Conservation (phyloP, 2,329 filamentous ascomycete species). For the Didymella glomerata region DNA sequence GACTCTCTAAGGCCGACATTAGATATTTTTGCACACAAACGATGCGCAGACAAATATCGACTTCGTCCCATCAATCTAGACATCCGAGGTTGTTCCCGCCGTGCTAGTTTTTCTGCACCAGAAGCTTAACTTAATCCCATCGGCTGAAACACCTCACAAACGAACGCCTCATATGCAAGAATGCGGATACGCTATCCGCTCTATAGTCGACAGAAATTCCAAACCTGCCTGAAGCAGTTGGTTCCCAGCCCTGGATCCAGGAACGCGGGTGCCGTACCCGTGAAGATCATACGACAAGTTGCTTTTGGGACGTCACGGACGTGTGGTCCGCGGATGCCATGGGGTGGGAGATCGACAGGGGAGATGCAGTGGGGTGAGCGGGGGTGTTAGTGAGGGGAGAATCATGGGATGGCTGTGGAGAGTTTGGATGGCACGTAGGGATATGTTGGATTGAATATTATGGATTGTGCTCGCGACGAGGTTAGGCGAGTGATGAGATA, state of each 20-base stretch:
- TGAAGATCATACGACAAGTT: not conserved
- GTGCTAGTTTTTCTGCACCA: too few species aligned
- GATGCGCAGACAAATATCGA: too few species aligned
- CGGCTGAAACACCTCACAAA: not conserved
- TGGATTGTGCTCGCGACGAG: not conserved
- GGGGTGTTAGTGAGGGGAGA: not conserved
- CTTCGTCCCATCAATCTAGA: too few species aligned
- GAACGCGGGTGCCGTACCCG: not conserved
- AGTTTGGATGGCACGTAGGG: not conserved
- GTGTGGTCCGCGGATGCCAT: not conserved
- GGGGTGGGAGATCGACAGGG: not conserved
- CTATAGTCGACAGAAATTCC: conserved; percentile 2
- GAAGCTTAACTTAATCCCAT: too few species aligned
- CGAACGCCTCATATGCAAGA: not conserved
- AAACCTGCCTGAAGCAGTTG: conserved; percentile 2
- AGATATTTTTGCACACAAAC: too few species aligned
- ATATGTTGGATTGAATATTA: not conserved
- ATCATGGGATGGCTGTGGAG: not conserved
- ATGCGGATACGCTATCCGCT: conserved; percentile 8
- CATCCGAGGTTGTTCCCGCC: too few species aligned
- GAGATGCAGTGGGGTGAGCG: not conserved
- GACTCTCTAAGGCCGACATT: too few species aligned
- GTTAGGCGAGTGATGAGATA: not conserved
- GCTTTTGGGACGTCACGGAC: not conserved
- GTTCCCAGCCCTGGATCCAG: not conserved